Conservation (phyloP, 2,329 filamentous ascomycete species). For the Fusarium praegraminearum region DNA sequence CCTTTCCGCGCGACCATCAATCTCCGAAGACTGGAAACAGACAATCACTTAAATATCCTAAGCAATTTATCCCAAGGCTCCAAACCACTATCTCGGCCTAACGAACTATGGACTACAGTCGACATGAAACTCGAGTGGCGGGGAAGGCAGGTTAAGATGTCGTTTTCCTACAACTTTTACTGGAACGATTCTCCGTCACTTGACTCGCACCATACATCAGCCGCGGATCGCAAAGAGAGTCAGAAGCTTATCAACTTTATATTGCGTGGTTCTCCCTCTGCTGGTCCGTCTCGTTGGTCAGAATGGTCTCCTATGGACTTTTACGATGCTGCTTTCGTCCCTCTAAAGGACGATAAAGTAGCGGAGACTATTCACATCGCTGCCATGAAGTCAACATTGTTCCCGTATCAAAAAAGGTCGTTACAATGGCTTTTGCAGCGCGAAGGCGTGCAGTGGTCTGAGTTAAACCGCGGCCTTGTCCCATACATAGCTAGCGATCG, state of each 20-base stretch:
- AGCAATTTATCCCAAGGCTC: background rate
- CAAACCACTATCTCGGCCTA: conserved; percentile 39
- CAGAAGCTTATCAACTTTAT: conserved; percentile 54
- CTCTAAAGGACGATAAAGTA: conserved; percentile 58
- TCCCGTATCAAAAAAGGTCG: conserved; percentile 78
- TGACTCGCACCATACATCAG: conserved; percentile 48
- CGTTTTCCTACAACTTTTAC: conserved; percentile 54
- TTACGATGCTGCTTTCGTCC: conserved; percentile 76
- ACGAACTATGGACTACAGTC: conserved; percentile 54
- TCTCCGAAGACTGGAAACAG: conserved; percentile 42
- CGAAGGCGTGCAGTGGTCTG: conserved; percentile 69
- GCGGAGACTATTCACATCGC: conserved; percentile 57
- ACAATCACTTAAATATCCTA: conserved; percentile 23
- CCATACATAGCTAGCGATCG: conserved; percentile 20
- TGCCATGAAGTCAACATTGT: conserved; percentile 65
- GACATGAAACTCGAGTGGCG: conserved; percentile 50
- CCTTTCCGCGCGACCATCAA: conserved; percentile 33
- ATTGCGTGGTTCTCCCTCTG: conserved; percentile 41
- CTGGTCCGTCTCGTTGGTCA: conserved; percentile 3
- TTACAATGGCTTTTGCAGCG: conserved; percentile 76
- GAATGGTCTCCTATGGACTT: conserved; percentile 67
- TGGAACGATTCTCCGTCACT: conserved; percentile 58
- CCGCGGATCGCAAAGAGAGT: conserved; percentile 50
- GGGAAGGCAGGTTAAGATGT: conserved; percentile 39
- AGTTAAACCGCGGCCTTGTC: conserved; percentile 33